Base-by-base conservation (phyloP, 805 yeast species). In the Naumovozyma baii region DNA sequence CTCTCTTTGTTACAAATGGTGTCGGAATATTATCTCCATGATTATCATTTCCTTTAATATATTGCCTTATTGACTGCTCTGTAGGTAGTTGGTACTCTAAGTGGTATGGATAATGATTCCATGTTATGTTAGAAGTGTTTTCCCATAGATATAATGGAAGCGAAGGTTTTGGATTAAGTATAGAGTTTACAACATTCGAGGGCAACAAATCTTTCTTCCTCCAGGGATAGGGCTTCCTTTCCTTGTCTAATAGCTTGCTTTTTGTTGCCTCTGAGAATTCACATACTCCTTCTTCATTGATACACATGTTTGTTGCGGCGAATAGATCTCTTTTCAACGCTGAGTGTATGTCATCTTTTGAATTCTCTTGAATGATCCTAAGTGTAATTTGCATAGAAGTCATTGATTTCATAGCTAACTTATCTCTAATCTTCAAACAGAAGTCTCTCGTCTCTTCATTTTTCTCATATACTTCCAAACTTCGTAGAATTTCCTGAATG, bases 291-390 rank as follows among this genome's bases (percentile, higher is more conserved):
- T 36, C 44, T 28, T 36, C 44, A 18, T 76, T 70, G 40, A 70
- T 67, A 73, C 79, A 73, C 72, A 87, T 74, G 61, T 84, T 78
- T 41, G 84, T 73, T 20, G 96, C 95, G 17, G 87, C 64, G 42
- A 69, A 67, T 58, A 83, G 69, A 62, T 92, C 97, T 50, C 75
- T 73, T 48, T 74, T 74, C 42, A 92, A 65, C 29, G 90, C 83
- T 36, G 76, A 66, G 39, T 71, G 70, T 50, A 86, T 76, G 44
- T 80, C 70, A 43, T 76, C 68, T 29, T 65, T 54, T 17, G 72
- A 57, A 38, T 86, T 84, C 43, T 72, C 67, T 52, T 80, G 74
- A 59, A 87, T 66, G 45, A 84, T 68, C 42, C 77, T 80, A 47
- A 78, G 70, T 2, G 84, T 77, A 31, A 87, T 77, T 54, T 81